These are phyloP conservation scores for Candida anutae DNA, from an alignment of 1,139 yeast species.

Conservation along the genomic window DNA sequence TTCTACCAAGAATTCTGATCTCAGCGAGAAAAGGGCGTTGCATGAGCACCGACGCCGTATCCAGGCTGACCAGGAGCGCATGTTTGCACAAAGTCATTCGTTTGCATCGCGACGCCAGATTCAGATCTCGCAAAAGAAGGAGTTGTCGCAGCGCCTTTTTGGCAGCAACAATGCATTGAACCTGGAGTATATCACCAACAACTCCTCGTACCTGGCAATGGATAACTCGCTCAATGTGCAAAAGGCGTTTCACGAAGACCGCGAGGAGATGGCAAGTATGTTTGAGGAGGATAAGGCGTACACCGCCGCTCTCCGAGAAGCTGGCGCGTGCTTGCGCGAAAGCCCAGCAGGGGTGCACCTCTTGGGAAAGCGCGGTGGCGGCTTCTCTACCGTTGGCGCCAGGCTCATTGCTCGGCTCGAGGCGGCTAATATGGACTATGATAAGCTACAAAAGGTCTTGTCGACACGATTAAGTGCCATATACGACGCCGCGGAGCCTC, in stretches of 20 bases:
- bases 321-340: conserved; percentile 3
- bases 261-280: conserved; percentile 29
- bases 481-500: conserved; percentile 12
- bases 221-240: conserved; percentile 32
- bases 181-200: conserved; percentile 36
- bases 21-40: conserved; percentile 18
- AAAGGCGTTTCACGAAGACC: conserved; percentile 36
- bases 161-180: conserved; percentile 34
- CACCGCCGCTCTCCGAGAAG: conserved; percentile 11
- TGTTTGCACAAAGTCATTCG: conserved; percentile 27
- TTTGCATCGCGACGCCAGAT: conserved; percentile 31
- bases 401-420: conserved; percentile 8
- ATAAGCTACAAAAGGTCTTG: conserved; percentile 19
- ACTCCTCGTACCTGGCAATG: conserved; percentile 30
- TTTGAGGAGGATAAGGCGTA: conserved; percentile 30
- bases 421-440: conserved; percentile 12
- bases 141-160: conserved; percentile 29
- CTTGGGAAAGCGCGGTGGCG: conserved; percentile 2
- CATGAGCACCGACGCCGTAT: conserved; percentile 26
- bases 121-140: conserved; percentile 38
- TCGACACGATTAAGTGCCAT: conserved; percentile 16
- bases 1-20: neutral
- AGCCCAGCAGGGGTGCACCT: conserved; percentile 1
- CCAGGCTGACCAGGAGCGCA: conserved; percentile 26
- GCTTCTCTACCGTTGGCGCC: conserved; percentile 2